Conservation (phyloP, 2,329 filamentous ascomycete genomes). For the Coniochaeta prunicola region DNA sequence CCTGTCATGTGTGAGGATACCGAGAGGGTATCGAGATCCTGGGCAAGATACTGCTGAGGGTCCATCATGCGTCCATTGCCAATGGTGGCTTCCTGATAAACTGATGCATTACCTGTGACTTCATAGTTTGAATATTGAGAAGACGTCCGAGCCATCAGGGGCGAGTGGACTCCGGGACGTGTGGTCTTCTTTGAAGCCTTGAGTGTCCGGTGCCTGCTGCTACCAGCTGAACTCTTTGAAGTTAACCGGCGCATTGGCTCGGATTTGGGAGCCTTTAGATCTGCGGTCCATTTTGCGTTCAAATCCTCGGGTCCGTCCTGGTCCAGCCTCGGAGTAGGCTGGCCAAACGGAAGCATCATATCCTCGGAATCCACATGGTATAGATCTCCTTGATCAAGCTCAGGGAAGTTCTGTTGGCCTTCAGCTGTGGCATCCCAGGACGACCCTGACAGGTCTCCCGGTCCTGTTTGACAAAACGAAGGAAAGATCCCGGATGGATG, state of each 20-base stretch:
- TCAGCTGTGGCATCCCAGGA: slow-evolving; percentile 51
- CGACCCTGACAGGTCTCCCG: slow-evolving; percentile 47
- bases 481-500: slow-evolving; percentile 45
- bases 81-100: slow-evolving; percentile 33
- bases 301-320: slow-evolving; percentile 39
- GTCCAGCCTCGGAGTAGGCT: slow-evolving; percentile 46
- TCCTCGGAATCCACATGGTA: slow-evolving; percentile 48
- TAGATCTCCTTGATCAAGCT: slow-evolving; percentile 42
- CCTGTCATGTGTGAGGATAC: slow-evolving; percentile 35
- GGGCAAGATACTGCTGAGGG: slow-evolving; percentile 43
- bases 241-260: slow-evolving; percentile 38
- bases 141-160: slow-evolving; percentile 36
- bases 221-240: slow-evolving; percentile 36
- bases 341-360: slow-evolving; percentile 45
- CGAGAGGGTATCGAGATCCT: slow-evolving; percentile 40
- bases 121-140: slow-evolving; percentile 44
- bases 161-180: slow-evolving; percentile 36
- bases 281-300: slow-evolving; percentile 39
- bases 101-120: slow-evolving; percentile 41
- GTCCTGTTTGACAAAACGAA: slow-evolving; percentile 50
- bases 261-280: slow-evolving; percentile 25
- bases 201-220: slow-evolving; percentile 35
- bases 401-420: slow-evolving; percentile 53
- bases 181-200: slow-evolving; percentile 33
- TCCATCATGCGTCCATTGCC: slow-evolving; percentile 32